These are phyloP conservation scores for Colletotrichum limetticola DNA, from an alignment of 2,329 filamentous ascomycete genomes.

Conservation along the genomic window DNA sequence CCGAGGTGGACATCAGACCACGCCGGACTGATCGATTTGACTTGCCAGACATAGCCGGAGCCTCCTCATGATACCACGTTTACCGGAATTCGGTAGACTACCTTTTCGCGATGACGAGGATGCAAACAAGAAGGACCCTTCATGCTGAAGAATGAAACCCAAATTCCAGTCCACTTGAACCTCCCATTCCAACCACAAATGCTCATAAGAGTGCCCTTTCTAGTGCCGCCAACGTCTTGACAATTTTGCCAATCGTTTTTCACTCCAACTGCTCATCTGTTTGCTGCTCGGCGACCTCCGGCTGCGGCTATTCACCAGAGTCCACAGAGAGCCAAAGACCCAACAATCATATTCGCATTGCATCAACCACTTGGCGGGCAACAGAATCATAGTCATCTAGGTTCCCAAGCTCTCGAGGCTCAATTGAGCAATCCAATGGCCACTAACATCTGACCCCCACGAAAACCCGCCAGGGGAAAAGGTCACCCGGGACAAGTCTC, in stretches of 20 bases:
- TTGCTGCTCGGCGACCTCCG: background rate
- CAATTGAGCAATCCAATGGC: background rate
- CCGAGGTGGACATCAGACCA: constrained; percentile 31
- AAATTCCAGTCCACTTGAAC: background rate
- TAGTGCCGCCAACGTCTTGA: background rate
- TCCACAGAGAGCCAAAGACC: no score
- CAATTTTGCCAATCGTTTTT: constrained; percentile 2
- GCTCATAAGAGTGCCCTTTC: no score
- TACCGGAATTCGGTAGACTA: background rate
- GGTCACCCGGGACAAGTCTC: constrained; percentile 22
- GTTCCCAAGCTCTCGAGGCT: background rate
- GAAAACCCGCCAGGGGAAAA: constrained; percentile 17
- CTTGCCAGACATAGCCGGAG: constrained; percentile 32
- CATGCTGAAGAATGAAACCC: background rate
- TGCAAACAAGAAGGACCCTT: constrained; percentile 3
- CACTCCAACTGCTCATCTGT: background rate
- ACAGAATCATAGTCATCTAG: background rate
- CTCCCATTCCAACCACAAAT: background rate
- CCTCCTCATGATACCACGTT: background rate
- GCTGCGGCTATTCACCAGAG: background rate
- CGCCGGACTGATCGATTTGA: constrained; percentile 6
- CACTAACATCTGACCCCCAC: constrained; percentile 25
- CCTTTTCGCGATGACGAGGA: constrained; percentile 9
- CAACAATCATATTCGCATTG: background rate
- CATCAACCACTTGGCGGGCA: background rate